Conservation (phyloP, 176 grass and related monocot species). For the Hordeum marinum region DNA sequence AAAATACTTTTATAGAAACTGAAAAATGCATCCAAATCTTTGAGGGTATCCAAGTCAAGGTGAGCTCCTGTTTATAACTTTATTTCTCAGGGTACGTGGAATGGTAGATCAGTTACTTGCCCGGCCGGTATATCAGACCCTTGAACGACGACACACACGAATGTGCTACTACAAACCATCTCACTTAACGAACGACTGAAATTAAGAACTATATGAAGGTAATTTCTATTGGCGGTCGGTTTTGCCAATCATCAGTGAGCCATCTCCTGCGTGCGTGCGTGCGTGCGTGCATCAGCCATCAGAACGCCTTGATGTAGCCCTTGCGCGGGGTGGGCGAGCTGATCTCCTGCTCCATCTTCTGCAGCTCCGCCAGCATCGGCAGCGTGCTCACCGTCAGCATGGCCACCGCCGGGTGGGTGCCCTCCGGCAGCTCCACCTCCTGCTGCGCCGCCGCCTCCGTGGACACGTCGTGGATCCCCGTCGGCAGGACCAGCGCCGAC, state of each 20-base stretch:
- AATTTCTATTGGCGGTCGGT: not conserved
- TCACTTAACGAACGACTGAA: not conserved
- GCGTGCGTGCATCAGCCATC: not conserved
- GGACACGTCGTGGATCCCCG: not conserved
- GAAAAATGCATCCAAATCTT: too few relatives aligned
- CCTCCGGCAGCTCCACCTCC: constrained; percentile 31
- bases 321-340: constrained; percentile 32
- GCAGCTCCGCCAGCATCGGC: constrained; percentile 63
- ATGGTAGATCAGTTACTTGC: too few relatives aligned
- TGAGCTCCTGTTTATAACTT: too few relatives aligned
- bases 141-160: too few relatives aligned
- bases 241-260: not conserved
- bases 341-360: constrained; percentile 41
- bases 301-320: constrained; percentile 28
- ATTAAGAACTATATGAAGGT: not conserved
- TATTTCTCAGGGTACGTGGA: too few relatives aligned
- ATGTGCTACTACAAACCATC: not conserved
- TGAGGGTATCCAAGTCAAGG: too few relatives aligned
- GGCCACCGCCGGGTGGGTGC: constrained; percentile 27
- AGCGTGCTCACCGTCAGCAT: constrained; percentile 39
- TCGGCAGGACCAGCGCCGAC: constrained; percentile 12
- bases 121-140: too few relatives aligned
- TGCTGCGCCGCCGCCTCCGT: not conserved
- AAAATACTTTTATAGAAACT: too few relatives aligned
- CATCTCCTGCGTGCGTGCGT: not conserved